Conservation (phyloP, 1,284 basidiomycete genomes). For the Coriolopsis trogii region DNA sequence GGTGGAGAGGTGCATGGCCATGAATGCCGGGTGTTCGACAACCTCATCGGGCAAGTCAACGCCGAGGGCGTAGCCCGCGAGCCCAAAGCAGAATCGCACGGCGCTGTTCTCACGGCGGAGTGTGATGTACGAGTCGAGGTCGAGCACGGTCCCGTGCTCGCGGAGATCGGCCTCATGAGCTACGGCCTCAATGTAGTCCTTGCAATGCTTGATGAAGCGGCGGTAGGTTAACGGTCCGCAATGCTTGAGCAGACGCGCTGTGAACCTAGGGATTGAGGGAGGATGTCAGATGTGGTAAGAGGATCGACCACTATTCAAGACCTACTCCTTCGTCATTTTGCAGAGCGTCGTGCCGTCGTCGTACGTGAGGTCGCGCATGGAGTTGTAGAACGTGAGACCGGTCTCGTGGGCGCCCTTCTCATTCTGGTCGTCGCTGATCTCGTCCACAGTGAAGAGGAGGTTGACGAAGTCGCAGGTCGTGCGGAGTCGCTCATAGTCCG, state of each 20-base stretch:
- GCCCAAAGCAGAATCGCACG: conserved; percentile 62
- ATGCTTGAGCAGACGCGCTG: conserved; percentile 47
- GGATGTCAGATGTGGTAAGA: conserved; percentile 4
- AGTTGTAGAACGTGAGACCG: conserved; percentile 54
- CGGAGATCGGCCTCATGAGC: conserved; percentile 62
- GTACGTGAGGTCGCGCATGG: conserved; percentile 54
- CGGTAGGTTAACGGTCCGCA: conserved; percentile 46
- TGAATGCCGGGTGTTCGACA: conserved; percentile 56
- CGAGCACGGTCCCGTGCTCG: conserved; percentile 55
- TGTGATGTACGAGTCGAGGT: conserved; percentile 51
- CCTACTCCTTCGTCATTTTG: conserved; percentile 65
- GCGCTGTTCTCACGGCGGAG: conserved; percentile 71
- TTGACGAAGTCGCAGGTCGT: conserved; percentile 69
- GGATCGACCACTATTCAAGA: conserved; percentile 6
- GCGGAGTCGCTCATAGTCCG: conserved; percentile 59
- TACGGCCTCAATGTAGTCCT: conserved; percentile 60
- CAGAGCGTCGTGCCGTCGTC: conserved; percentile 56
- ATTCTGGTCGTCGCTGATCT: conserved; percentile 69
- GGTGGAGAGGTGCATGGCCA: conserved; percentile 57
- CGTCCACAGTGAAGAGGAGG: conserved; percentile 69
- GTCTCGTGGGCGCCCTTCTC: conserved; percentile 56
- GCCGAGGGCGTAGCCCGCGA: conserved; percentile 62
- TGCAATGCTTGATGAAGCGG: conserved; percentile 57
- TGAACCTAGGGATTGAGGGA: conserved; percentile 44
- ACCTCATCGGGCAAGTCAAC: conserved; percentile 65